Percentiles rank a stretch among this genome's conserved stretches.
Conservation (phyloP, 176 grass and related monocot species). For the Musa itinerans region DNA sequence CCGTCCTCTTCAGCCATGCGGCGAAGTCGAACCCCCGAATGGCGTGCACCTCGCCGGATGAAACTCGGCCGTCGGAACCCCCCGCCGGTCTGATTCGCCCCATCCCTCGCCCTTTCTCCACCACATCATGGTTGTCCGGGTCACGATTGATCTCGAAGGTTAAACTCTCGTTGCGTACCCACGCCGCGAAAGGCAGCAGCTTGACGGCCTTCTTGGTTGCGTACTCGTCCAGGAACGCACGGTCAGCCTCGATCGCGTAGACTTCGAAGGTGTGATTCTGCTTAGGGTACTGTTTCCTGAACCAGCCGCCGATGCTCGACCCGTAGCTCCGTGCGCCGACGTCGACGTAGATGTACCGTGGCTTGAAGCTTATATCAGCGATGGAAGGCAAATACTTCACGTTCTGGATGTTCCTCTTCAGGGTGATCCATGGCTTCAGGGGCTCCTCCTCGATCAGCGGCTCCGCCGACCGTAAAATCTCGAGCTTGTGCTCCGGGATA, state of each 20-base stretch:
- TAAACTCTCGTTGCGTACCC: constrained; percentile 62
- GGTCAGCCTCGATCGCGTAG: constrained; percentile 66
- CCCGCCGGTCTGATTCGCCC: constrained; percentile 40
- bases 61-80: not conserved
- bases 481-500: constrained; percentile 35
- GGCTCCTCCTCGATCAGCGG: constrained; percentile 54
- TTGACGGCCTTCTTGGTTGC: constrained; percentile 41
- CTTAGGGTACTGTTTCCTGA: constrained; percentile 75
- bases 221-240: constrained; percentile 52
- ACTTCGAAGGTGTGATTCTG: constrained; percentile 67
- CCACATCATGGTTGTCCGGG: constrained; percentile 33
- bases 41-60: constrained; percentile 29
- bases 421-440: constrained; percentile 55
- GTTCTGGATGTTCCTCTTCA: constrained; percentile 55
- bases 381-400: constrained; percentile 54
- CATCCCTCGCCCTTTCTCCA: constrained; percentile 46
- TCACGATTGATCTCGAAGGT: constrained; percentile 54
- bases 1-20: constrained; percentile 38
- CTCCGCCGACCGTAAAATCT: constrained; percentile 33
- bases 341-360: constrained; percentile 50
- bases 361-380: constrained; percentile 59
- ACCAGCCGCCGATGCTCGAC: constrained; percentile 71
- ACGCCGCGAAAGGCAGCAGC: constrained; percentile 57
- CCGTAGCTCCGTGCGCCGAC: constrained; percentile 64
- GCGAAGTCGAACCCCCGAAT: constrained; percentile 61